phyloP scores from a whole-genome alignment of 2,329 filamentous ascomycete genomes.

The Penicillium thymicola region DNA sequence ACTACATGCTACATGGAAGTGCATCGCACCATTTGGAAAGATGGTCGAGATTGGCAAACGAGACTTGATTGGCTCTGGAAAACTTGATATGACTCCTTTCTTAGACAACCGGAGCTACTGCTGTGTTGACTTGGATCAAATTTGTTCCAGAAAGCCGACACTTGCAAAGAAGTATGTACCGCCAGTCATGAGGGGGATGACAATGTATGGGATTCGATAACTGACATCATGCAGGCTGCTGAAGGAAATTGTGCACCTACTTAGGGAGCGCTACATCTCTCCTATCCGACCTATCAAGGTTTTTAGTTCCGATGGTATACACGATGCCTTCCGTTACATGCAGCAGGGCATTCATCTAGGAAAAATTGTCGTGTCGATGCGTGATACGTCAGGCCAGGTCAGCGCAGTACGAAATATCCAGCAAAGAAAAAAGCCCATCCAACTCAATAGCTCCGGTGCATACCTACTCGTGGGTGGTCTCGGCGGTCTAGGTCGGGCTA shows the following conservation, averaged over 20 bases:
- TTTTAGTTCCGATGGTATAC: conserved; percentile 27
- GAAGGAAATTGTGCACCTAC: not conserved
- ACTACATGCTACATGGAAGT: conserved; percentile 31
- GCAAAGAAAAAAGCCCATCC: not conserved
- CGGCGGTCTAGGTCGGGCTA: conserved; percentile 38
- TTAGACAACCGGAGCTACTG: conserved; percentile 21
- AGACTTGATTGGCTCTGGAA: conserved; percentile 21
- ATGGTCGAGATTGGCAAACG: conserved; percentile 31
- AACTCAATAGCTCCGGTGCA: not conserved
- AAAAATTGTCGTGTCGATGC: conserved; percentile 39
- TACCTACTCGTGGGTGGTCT: conserved; percentile 42
- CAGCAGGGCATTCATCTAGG: conserved; percentile 46
- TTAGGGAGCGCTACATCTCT: conserved; percentile 7
- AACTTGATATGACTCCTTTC: conserved; percentile 25
- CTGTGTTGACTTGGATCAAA: conserved; percentile 23
- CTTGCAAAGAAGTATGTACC: conserved; percentile 7
- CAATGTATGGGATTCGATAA: not conserved
- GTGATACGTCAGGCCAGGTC: not conserved
- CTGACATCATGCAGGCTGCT: conserved; percentile 1
- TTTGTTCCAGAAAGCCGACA: conserved; percentile 7
- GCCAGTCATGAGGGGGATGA: no score
- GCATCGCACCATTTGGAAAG: conserved; percentile 29
- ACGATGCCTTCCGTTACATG: conserved; percentile 45
- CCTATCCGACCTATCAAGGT: conserved; percentile 22
- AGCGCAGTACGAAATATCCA: not conserved